These are phyloP conservation scores for Blastocladiella emersonii DNA, from an alignment of 371 early-diverging fungal species.

Conservation along the genomic window DNA sequence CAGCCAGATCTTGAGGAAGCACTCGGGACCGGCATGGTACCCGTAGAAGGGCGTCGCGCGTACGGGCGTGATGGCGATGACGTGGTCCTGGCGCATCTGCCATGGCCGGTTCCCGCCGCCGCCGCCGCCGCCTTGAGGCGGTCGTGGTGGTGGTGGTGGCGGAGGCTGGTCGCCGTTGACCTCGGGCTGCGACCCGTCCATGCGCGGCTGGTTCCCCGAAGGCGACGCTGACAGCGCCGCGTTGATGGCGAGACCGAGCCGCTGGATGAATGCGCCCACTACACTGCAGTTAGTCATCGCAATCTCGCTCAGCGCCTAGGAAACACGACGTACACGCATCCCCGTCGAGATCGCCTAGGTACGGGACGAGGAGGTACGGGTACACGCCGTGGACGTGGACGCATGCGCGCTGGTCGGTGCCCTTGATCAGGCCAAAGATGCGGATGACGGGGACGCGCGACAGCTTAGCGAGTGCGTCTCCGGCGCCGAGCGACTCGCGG, in stretches of 20 bases:
- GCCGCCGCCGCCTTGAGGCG: too few species aligned
- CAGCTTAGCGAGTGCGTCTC: background rate
- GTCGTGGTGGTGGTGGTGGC: background rate
- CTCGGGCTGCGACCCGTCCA: too few species aligned
- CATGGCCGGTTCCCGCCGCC: too few species aligned
- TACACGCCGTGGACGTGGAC: conserved; percentile 54
- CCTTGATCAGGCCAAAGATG: conserved; percentile 57
- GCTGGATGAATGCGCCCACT: background rate
- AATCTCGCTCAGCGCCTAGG: too few species aligned
- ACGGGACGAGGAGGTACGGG: conserved; percentile 66
- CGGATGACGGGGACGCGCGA: conserved; percentile 53
- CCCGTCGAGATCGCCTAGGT: conserved; percentile 19
- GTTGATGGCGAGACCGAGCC: conserved; percentile 11
- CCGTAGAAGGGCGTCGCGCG: conserved; percentile 81
- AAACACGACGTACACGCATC: conserved; percentile 23
- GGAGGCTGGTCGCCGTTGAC: too few species aligned
- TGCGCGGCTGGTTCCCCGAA: too few species aligned
- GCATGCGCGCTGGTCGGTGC: conserved; percentile 54
- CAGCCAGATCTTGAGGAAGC: conserved; percentile 62
- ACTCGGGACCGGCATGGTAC: conserved; percentile 45
- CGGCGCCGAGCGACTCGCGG: conserved; percentile 12
- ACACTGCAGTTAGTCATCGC: too few species aligned
- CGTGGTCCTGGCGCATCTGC: background rate
- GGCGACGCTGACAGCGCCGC: background rate
- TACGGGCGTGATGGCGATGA: conserved; percentile 39